Base-by-base conservation (phyloP, 208 protist species). In the Wallacemonas sp. region DNA sequence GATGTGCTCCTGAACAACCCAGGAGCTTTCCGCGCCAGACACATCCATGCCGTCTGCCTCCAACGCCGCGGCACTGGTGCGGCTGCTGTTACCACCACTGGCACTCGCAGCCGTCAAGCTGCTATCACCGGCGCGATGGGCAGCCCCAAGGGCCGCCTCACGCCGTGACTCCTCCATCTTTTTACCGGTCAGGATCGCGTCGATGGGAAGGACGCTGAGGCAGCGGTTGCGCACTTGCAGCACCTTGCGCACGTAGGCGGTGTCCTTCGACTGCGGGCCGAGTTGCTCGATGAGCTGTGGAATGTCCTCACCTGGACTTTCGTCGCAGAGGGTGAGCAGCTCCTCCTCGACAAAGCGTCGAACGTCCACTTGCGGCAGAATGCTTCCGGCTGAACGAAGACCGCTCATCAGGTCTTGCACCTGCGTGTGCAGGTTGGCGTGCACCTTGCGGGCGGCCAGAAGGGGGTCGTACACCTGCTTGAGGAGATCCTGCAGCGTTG, bases 391-490 rank as follows among this genome's bases (percentile, higher is more conserved):
- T 1, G 74, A 78, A n/a, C 78, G 78, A 30, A 96, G 85, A 22
- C 79, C 78, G 30, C 74, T 84, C 24, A 90, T 63, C 4, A 96
- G 54, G 33, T 96, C 91, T 48, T 91, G 87, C 55, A 93, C 73
- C 52, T 84, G 75, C 10, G 72, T 68, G 13, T 80, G 76, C 39
- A 93, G 73, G 48, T 57, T 41, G 8, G 71, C 64, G 38, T 85
- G 76, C 19, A 69, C 75, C 58, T 84, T 71, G 48, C 66, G 69
- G 12, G 55, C 45, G 21, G 62, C 69, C 19, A 89, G 63, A 45
- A 93, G 67, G 8, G 87, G 87, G 39, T 92, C 91, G 65, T 90
- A 96, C 29, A 96, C 71, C 50, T 68, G 45, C 54, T 81, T 73
- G 38, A 96, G 66, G 3, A 85, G 58, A 0, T 55, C 19, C 73